phyloP scores from a whole-genome alignment of 1,284 basidiomycete genomes.

The Ganoderma meredithae region DNA sequence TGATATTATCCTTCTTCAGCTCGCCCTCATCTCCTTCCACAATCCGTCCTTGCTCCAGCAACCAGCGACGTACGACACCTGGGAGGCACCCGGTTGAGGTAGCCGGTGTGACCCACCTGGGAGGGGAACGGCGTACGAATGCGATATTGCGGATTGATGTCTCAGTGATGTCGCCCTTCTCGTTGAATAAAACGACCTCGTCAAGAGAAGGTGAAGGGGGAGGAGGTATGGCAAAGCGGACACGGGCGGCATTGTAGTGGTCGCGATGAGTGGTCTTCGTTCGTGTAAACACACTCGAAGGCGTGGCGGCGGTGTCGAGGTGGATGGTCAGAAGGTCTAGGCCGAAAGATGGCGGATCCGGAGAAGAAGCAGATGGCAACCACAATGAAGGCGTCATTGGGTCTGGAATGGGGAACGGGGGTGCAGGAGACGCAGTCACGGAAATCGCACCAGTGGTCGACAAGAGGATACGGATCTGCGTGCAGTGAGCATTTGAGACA shows the following conservation, averaged over 20 bases:
- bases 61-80: slow-evolving; percentile 70
- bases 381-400: slow-evolving; percentile 37
- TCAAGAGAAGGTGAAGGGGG: slow-evolving; percentile 36
- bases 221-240: slow-evolving; percentile 54
- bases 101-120: slow-evolving; percentile 71
- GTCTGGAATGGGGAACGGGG: slow-evolving; percentile 47
- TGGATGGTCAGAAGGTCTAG: slow-evolving; percentile 47
- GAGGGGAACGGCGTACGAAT: slow-evolving; percentile 47
- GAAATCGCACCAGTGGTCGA: slow-evolving; percentile 52
- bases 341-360: slow-evolving; percentile 9
- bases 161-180: slow-evolving; percentile 60
- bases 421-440: slow-evolving; percentile 50
- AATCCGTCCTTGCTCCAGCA: slow-evolving; percentile 66
- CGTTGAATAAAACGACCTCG: slow-evolving; percentile 74
- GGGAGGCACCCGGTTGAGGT: slow-evolving; percentile 67
- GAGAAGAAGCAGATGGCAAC: slow-evolving; percentile 23
- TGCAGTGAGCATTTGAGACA: slow-evolving; percentile 11
- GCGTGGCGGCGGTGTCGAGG: slow-evolving; percentile 62
- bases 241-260: slow-evolving; percentile 67
- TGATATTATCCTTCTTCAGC: slow-evolving; percentile 53
- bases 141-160: slow-evolving; percentile 75
- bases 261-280: slow-evolving; percentile 75
- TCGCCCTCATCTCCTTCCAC: slow-evolving; percentile 51
- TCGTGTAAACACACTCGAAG: slow-evolving; percentile 60
- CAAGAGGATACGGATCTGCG: slow-evolving; percentile 66